Percentiles rank a stretch among this genome's conserved stretches.
Evolutionary conservation across 768 basidiomycete species (phyloP).

Genomic region (Nidula microcarpa): DNA sequence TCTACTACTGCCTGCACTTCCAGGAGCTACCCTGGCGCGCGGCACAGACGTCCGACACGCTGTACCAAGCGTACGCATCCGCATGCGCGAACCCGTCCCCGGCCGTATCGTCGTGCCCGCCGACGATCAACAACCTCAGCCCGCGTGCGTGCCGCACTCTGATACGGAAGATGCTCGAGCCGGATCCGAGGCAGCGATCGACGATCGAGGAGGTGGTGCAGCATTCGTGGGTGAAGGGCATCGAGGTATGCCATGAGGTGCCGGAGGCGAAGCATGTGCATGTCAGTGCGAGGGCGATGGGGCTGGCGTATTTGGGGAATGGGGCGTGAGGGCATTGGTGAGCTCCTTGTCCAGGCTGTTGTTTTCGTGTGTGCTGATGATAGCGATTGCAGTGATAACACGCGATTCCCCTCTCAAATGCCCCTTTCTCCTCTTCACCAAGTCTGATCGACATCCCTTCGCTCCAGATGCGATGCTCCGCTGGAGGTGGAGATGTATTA

Average conservation of each 20-base stretch:
- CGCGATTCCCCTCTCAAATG: too few relatives aligned
- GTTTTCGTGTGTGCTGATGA: not conserved
- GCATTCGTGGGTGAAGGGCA: conserved; percentile 74
- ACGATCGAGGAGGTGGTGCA: conserved; percentile 78
- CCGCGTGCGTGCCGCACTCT: conserved; percentile 82
- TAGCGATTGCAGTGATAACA: too few relatives aligned
- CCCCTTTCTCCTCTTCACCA: not conserved
- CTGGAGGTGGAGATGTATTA: conserved; percentile 1
- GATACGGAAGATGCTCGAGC: conserved; percentile 93
- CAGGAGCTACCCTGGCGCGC: conserved; percentile 98
- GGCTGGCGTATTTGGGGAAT: conserved; percentile 38
- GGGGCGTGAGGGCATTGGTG: not conserved
- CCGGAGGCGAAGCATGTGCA: conserved; percentile 69
- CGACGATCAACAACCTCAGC: conserved; percentile 85
- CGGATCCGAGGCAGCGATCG: conserved; percentile 75
- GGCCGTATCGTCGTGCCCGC: conserved; percentile 43
- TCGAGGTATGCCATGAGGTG: conserved; percentile 79
- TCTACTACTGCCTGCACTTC: conserved; percentile 98
- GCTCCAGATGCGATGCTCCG: not conserved
- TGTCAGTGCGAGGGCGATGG: conserved; percentile 59
- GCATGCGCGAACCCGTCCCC: conserved; percentile 48
- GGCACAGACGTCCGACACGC: conserved; percentile 74
- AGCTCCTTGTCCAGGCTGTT: not conserved
- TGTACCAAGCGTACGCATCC: conserved; percentile 75
- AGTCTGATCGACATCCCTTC: not conserved